Evolutionary conservation across 371 early-diverging fungal species (phyloP), one percentile per base, ranked within the genome.

Genomic region (Mucor velutinosus): DNA sequence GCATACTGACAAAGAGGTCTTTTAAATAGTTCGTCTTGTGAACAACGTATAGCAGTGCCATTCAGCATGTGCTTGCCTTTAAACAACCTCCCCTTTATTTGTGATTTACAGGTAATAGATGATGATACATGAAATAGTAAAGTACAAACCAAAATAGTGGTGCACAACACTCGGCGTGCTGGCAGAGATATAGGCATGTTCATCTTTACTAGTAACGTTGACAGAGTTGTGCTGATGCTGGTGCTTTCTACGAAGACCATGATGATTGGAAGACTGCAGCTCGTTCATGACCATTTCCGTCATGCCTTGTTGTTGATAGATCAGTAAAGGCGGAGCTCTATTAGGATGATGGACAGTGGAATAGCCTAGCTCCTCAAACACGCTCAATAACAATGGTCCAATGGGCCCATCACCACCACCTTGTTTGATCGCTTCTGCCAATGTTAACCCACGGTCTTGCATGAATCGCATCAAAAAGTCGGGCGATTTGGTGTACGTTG

Each of bases 401-500:
- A 78, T 74, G 17, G 81, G 75, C 33, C 76, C 71, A 4, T 59
- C 51, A 2, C 65, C 67, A 0, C 58, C 59, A 7, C 71, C 69
- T 33, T 61, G 43, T 23, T 51, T 41, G 15, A 79, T 49, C 0
- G 61, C 73, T 7, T 75, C 66, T 0, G 65, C 11, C 5, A 81
- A 41, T 2, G 69, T 70, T 17, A 74, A 25, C 10, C 78, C 81
- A 29, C 70, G 68, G 15, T 76, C 78, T 55, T 76, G 72, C 71
- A 75, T 71, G 60, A 69, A 80, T 3, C 76, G 66, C 89, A 89
- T 89, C 15, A 89, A 67, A 66, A 86, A 87, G 39, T 89, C 89
- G 2, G 76, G 61, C 1, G 83, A 66, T 30, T 72, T 55, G 21
- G 68, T 65, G 61, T 83, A 86, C n/a, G 59, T 64, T 1, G 19